Percentiles rank a stretch among this genome's conserved stretches.
Evolutionary conservation across 1,284 basidiomycete species (phyloP).

Genomic region (Moesziomyces sp.): DNA sequence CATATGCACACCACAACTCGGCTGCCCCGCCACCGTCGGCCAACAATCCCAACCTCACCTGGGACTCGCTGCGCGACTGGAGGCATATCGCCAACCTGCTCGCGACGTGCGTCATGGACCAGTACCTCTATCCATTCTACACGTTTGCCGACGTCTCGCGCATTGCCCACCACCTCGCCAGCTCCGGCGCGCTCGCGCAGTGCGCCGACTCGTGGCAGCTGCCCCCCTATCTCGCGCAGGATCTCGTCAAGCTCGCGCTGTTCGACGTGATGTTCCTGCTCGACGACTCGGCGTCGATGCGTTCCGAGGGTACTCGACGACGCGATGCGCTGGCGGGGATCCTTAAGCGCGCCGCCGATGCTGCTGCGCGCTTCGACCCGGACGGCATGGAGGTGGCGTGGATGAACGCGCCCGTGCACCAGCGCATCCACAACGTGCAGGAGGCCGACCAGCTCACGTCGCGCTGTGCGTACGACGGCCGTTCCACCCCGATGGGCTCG

Average conservation of each 20-base stretch:
- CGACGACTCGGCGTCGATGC: conserved; percentile 58
- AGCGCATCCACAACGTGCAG: conserved; percentile 39
- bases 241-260: conserved; percentile 59
- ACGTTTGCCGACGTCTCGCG: conserved; percentile 35
- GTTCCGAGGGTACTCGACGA: conserved; percentile 29
- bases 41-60: conserved; percentile 37
- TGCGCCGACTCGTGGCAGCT: conserved; percentile 57
- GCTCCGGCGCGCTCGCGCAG: conserved; percentile 41
- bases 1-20: conserved; percentile 23
- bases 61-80: conserved; percentile 47
- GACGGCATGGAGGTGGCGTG: conserved; percentile 59
- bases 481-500: conserved; percentile 53
- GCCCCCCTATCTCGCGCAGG: conserved; percentile 57
- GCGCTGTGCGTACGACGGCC: conserved; percentile 44
- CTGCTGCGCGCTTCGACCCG: conserved; percentile 52
- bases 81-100: conserved; percentile 55
- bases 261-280: conserved; percentile 62
- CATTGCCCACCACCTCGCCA: conserved; percentile 54
- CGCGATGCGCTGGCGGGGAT: conserved; percentile 47
- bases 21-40: conserved; percentile 5
- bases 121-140: conserved; percentile 61
- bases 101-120: conserved; percentile 55
- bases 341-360: conserved; percentile 52
- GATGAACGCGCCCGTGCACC: conserved; percentile 46
- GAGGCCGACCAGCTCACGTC: conserved; percentile 45